Percentiles rank a stretch among this genome's conserved stretches.
phyloP scores from a whole-genome alignment of 352 stramenopile species.

The Globisporangium perplexum region DNA sequence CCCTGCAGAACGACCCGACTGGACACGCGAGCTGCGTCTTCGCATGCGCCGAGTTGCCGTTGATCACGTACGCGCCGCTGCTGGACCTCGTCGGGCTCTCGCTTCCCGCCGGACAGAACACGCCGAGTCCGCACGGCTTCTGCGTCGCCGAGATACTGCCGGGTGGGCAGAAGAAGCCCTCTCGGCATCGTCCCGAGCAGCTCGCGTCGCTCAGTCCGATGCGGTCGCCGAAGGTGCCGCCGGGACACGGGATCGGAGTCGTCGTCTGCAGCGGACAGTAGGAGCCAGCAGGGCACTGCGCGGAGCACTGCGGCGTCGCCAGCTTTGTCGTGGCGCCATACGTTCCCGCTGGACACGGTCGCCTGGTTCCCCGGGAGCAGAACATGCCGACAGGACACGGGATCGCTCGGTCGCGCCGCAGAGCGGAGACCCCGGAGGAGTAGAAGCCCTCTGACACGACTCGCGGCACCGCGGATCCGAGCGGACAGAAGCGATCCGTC shows the following conservation, averaged over 20 bases:
- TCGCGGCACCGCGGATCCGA: constrained; percentile 25
- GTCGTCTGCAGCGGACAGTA: constrained; percentile 43
- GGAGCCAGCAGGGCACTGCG: constrained; percentile 44
- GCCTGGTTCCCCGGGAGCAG: constrained; percentile 35
- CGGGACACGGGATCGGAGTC: constrained; percentile 28
- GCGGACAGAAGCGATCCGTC: constrained; percentile 48
- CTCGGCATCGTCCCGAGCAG: constrained; percentile 54
- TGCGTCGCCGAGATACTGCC: constrained; percentile 42
- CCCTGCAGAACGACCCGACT: constrained; percentile 41
- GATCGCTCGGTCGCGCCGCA: constrained; percentile 21
- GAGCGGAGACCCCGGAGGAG: constrained; percentile 22
- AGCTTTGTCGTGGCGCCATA: constrained; percentile 36
- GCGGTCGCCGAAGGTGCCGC: constrained; percentile 47
- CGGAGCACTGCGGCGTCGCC: constrained; percentile 25
- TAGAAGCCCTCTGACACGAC: constrained; percentile 37
- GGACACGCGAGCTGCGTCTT: constrained; percentile 22
- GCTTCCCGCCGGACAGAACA: constrained; percentile 39
- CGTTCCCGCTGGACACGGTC: constrained; percentile 39
- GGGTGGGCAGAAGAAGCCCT: constrained; percentile 56
- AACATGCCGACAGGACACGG: constrained; percentile 53
- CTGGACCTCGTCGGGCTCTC: constrained; percentile 11
- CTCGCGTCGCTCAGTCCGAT: constrained; percentile 25
- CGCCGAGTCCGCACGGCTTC: constrained; percentile 23
- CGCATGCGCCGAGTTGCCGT: constrained; percentile 18
- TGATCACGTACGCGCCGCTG: constrained; percentile 30